These are phyloP conservation scores for Candida alai DNA, from an alignment of 805 yeast species.

Conservation along the genomic window DNA sequence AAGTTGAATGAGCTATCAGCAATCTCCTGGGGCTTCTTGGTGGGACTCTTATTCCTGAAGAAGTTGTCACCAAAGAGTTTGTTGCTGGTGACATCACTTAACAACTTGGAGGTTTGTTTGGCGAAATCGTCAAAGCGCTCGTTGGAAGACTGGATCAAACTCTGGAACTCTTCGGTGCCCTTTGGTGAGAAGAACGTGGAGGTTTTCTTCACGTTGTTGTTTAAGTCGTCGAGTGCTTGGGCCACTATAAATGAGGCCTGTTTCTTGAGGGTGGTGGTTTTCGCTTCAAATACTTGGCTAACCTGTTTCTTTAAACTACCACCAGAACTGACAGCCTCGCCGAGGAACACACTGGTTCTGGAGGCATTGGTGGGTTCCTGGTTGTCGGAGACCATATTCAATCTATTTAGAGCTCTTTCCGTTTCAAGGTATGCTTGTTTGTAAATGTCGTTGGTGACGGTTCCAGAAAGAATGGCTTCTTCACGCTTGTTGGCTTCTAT, in stretches of 20 bases:
- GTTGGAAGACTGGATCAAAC: constrained; percentile 5
- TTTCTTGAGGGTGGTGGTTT: constrained; percentile 6
- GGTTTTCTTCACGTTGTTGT: constrained; percentile 17
- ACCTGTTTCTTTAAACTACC: constrained; percentile 4
- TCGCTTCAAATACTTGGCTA: constrained; percentile 3
- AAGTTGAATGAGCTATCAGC: constrained; percentile 26
- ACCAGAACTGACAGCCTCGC: constrained; percentile 1
- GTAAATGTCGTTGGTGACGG: constrained; percentile 7
- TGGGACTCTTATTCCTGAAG: constrained; percentile 2
- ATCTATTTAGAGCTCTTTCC: constrained; percentile 4
- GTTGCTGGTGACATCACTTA: constrained; percentile 17
- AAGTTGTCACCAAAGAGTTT: constrained; percentile 2
- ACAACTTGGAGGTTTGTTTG: constrained; percentile 21
- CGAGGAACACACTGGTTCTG: too few species aligned
- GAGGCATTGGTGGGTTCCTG: background rate
- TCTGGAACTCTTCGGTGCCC: constrained; percentile 3
- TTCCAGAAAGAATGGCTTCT: constrained; percentile 4
- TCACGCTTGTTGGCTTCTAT: constrained; percentile 16
- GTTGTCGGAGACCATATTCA: constrained; percentile 1
- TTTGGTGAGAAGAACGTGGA: constrained; percentile 15
- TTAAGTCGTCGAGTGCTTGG: constrained; percentile 9
- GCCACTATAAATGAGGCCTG: constrained; percentile 6
- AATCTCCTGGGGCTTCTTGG: constrained; percentile 8
- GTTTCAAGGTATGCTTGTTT: constrained; percentile 8
- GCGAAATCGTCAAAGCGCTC: constrained; percentile 22